Evolutionary conservation across 2,329 filamentous ascomycete species (phyloP).

Genomic region (Phyllosticta citribraziliensis): DNA sequence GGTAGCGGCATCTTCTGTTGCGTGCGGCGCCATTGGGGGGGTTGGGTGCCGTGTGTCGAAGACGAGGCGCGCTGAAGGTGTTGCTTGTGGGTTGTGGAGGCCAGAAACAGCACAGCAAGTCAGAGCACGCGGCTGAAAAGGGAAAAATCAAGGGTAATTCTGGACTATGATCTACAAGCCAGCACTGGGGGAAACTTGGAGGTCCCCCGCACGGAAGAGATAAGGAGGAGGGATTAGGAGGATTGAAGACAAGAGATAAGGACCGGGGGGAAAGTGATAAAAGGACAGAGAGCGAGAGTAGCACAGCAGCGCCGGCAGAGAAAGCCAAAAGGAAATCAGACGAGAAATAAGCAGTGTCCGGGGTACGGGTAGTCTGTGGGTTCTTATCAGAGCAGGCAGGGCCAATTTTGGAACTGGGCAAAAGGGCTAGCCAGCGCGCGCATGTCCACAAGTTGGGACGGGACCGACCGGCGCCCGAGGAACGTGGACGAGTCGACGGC

Average conservation of each 20-base stretch:
- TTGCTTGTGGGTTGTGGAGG: background rate
- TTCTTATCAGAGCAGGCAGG: slow-evolving; percentile 6
- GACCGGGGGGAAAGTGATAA: slow-evolving; percentile 15
- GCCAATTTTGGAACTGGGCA: slow-evolving; percentile 7
- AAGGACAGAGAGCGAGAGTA: background rate
- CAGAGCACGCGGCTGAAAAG: background rate
- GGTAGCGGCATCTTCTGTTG: slow-evolving; percentile 14
- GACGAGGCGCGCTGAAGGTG: background rate
- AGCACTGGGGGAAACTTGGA: background rate
- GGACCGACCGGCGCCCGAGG: slow-evolving; percentile 7
- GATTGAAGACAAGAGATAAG: slow-evolving; percentile 12
- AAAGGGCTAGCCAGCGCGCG: background rate
- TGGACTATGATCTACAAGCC: background rate
- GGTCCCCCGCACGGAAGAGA: background rate
- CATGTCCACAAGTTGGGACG: background rate
- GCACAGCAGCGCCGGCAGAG: background rate
- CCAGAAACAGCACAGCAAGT: background rate
- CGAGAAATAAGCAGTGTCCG: background rate
- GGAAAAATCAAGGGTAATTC: background rate
- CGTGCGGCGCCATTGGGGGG: slow-evolving; percentile 26
- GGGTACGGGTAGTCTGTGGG: background rate
- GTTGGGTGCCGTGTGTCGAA: background rate
- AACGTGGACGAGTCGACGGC: background rate
- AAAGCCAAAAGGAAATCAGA: background rate
- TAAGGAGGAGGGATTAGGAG: background rate